Conservation (phyloP, 2,329 filamentous ascomycete genomes). For the Nothomitra cinnamomea region DNA sequence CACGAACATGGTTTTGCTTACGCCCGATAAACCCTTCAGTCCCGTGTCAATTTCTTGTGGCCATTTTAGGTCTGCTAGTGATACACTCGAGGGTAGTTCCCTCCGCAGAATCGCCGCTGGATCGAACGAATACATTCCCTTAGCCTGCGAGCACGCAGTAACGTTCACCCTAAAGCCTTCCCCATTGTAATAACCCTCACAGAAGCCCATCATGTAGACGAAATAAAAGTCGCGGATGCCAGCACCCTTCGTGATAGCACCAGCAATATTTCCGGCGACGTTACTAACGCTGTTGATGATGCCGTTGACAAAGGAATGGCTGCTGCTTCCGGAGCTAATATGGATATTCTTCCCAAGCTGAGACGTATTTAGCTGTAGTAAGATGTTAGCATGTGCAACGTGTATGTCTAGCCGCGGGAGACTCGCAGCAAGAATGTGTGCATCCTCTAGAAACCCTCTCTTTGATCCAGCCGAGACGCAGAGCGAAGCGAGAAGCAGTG, state of each 20-base stretch:
- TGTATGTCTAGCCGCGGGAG: neutral
- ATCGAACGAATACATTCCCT: constrained; percentile 39
- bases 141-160: constrained; percentile 35
- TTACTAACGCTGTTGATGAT: constrained; percentile 21
- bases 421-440: constrained; percentile 35
- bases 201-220: constrained; percentile 42
- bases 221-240: constrained; percentile 41
- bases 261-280: constrained; percentile 31
- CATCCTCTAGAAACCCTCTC: constrained; percentile 36
- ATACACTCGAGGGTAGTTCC: constrained; percentile 31
- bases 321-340: constrained; percentile 14
- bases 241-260: neutral
- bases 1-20: constrained; percentile 35
- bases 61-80: constrained; percentile 36
- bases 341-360: constrained; percentile 27
- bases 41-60: constrained; percentile 36
- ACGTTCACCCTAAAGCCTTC: constrained; percentile 28
- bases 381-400: neutral
- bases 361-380: constrained; percentile 36
- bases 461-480: constrained; percentile 44
- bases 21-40: constrained; percentile 31
- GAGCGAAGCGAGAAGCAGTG: constrained; percentile 40
- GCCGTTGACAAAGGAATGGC: constrained; percentile 20
- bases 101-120: constrained; percentile 31
- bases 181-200: constrained; percentile 26